Evolutionary conservation across 176 grass and related monocot species (phyloP).

Genomic region (Cenchrus fungigraminus): DNA sequence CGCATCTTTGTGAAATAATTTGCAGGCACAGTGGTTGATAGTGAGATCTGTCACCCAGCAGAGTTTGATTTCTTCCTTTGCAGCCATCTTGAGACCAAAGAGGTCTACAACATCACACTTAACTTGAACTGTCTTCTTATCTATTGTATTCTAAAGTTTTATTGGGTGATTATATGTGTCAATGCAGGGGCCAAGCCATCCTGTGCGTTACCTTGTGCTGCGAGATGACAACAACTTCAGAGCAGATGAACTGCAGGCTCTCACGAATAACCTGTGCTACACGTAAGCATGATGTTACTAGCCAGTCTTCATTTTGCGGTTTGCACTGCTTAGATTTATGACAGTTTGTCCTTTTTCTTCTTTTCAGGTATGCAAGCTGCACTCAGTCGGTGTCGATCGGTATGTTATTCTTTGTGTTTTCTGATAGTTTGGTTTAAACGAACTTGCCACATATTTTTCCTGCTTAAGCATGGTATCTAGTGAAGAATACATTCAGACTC

Average conservation of each 20-base stretch:
- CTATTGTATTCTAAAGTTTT: neutral
- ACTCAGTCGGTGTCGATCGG: constrained; percentile 68
- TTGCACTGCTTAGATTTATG: neutral
- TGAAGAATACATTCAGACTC: neutral
- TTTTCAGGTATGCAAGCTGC: constrained; percentile 67
- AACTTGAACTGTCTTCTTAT: neutral
- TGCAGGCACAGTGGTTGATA: constrained; percentile 78
- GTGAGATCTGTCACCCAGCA: constrained; percentile 74
- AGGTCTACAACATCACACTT: neutral
- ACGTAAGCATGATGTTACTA: constrained; percentile 49
- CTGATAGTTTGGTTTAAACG: neutral
- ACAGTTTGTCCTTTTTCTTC: neutral
- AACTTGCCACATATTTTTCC: neutral
- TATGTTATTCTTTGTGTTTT: constrained; percentile 38
- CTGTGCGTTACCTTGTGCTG: constrained; percentile 73
- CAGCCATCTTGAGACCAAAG: constrained; percentile 66
- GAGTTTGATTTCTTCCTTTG: constrained; percentile 83
- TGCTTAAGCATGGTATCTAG: neutral
- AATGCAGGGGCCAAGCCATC: constrained; percentile 60
- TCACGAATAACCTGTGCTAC: constrained; percentile 82
- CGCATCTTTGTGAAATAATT: constrained; percentile 9
- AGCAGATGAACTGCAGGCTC: constrained; percentile 60
- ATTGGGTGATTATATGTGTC: neutral
- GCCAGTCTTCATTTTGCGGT: neutral
- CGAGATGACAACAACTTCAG: constrained; percentile 76